Percentiles rank a stretch among this genome's conserved stretches.
phyloP scores from a whole-genome alignment of 2,329 filamentous ascomycete genomes.

The Ophioceras dolichostomum region DNA sequence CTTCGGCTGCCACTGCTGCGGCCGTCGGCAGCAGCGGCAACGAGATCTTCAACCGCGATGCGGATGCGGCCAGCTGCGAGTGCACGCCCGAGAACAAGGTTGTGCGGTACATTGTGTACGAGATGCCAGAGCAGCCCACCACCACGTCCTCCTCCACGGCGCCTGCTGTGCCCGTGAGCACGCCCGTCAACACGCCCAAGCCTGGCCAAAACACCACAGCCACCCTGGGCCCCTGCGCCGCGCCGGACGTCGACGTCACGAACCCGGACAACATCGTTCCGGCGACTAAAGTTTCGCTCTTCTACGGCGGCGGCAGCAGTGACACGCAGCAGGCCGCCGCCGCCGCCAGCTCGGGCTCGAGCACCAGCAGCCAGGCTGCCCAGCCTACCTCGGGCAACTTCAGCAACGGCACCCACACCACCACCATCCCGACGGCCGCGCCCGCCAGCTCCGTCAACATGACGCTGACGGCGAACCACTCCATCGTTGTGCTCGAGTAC shows the following conservation, averaged over 20 bases:
- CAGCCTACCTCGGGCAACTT: not conserved
- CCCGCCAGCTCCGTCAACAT: slow-evolving; percentile 9
- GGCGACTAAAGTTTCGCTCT: not conserved
- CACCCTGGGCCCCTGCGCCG: not conserved
- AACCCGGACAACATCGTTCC: slow-evolving; percentile 1
- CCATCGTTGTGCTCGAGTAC: slow-evolving; percentile 18
- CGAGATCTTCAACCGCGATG: not conserved
- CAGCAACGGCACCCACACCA: not conserved
- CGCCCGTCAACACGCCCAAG: not conserved
- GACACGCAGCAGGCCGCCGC: not conserved
- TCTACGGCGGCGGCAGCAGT: no score
- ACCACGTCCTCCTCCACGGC: not conserved
- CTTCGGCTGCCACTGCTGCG: not conserved
- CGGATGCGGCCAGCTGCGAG: not conserved
- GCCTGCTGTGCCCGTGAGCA: not conserved
- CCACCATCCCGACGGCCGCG: not conserved
- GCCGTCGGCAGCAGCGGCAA: not conserved
- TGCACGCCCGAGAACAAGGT: slow-evolving; percentile 1
- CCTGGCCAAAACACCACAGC: not conserved
- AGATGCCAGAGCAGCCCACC: slow-evolving; percentile 1
- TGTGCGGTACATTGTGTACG: slow-evolving; percentile 2
- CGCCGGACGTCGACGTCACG: slow-evolving; percentile 1
- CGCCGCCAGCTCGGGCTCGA: not conserved
- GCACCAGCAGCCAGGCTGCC: not conserved
- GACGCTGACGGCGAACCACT: slow-evolving; percentile 13